A percentile compares a stretch with the other conserved stretches of the same genome.
phyloP scores from a whole-genome alignment of 768 basidiomycete genomes.

The Lyophyllum semitale region DNA sequence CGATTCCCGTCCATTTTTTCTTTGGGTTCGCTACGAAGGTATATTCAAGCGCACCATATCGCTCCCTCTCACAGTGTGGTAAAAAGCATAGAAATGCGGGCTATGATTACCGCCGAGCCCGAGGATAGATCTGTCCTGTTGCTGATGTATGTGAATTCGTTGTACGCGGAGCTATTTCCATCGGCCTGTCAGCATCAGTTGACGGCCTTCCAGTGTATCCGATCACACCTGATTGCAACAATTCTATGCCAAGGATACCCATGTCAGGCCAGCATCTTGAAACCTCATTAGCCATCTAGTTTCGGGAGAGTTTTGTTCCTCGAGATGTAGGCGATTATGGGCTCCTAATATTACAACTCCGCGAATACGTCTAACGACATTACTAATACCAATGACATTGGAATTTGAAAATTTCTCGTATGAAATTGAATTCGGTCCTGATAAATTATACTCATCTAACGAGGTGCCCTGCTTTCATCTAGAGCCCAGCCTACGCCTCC shows the following conservation, averaged over 20 bases:
- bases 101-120: neutral
- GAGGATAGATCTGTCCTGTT: neutral
- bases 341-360: slow-evolving; percentile 8
- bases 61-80: too few species aligned
- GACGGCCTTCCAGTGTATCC: neutral
- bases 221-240: slow-evolving; percentile 13
- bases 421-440: too few species aligned
- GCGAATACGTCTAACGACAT: too few species aligned
- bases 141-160: neutral
- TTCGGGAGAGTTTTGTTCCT: neutral
- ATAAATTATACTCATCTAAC: neutral
- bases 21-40: too few species aligned
- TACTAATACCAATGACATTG: too few species aligned
- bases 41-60: too few species aligned
- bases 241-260: neutral
- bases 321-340: neutral
- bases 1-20: neutral
- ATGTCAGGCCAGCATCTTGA: neutral
- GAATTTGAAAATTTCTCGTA: too few species aligned
- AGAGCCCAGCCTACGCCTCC: slow-evolving; percentile 38
- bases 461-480: neutral
- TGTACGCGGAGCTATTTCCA: neutral
- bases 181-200: neutral
- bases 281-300: neutral
- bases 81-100: too few species aligned